Evolutionary conservation across 805 yeast species (phyloP).

Genomic region (Lachancea kluyveri): DNA sequence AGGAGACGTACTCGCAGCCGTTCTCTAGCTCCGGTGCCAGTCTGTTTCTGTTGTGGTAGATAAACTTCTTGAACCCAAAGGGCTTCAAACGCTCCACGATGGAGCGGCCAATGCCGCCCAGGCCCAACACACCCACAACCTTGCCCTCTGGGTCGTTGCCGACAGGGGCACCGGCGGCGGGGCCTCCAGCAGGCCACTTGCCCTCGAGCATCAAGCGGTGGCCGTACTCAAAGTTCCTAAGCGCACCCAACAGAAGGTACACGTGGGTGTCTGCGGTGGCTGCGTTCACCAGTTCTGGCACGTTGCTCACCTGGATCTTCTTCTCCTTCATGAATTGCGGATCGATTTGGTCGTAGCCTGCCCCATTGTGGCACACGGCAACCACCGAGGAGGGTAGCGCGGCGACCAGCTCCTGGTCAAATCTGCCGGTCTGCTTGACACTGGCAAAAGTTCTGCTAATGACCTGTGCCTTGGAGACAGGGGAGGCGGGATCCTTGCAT

Average conservation of each 20-base stretch:
- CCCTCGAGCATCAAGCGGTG: constrained; percentile 49
- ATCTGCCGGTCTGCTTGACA: constrained; percentile 49
- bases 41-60: constrained; percentile 65
- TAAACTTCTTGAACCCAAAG: constrained; percentile 65
- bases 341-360: constrained; percentile 73
- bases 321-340: constrained; percentile 43
- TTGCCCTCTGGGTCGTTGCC: constrained; percentile 77
- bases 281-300: constrained; percentile 58
- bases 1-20: constrained; percentile 63
- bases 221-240: constrained; percentile 63
- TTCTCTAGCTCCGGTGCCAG: constrained; percentile 56
- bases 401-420: constrained; percentile 54
- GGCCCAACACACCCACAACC: constrained; percentile 72
- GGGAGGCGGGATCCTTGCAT: constrained; percentile 28
- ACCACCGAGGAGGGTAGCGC: constrained; percentile 50
- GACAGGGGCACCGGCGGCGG: constrained; percentile 51
- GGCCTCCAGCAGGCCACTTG: constrained; percentile 52
- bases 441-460: constrained; percentile 51
- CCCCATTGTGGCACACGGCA: constrained; percentile 58
- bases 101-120: constrained; percentile 88
- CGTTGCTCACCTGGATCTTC: constrained; percentile 60
- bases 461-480: constrained; percentile 29
- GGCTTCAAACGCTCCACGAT: constrained; percentile 66
- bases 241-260: constrained; percentile 52
- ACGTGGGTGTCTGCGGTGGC: constrained; percentile 73